Base-by-base conservation (phyloP, 2,329 filamentous ascomycete species). In the Beauveria sp. region DNA sequence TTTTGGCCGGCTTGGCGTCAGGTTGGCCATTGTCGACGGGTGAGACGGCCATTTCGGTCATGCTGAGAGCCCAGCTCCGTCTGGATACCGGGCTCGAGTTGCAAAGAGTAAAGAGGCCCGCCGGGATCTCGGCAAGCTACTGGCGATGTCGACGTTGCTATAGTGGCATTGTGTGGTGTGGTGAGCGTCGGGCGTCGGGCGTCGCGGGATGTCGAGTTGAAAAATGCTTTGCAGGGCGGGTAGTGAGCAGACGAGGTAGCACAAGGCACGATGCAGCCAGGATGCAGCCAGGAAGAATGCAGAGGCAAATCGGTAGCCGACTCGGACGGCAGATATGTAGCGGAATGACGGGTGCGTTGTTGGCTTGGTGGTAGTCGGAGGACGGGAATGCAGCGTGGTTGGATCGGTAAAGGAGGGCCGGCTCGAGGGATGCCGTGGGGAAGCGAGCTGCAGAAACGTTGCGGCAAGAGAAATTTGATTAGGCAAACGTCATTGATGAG, bases 1-100 rank as follows among this genome's bases (percentile, higher is more conserved):
- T 58, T 18, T 49, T 62, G 26, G 58, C 47, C 16, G 49, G 54
- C n/a, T 52, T 54, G 20, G 42, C 46, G 45, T 46, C 20, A n/a
- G 22, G 3, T 30, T 30, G 42, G 28, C 42, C 55, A 38, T 58
- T 45, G 45, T 40, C 45, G 12, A 42, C 16, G 46, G 42, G 55
- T 18, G 58, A 55, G 47, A 61, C 52, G 53, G 60, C 53, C 60
- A 61, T 61, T 28, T 49, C 52, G 30, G 60, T 58, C 53, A 62
- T 62, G 54, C 30, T 47, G 47, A 40, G 60, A 62, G 60, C 60
- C 60, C 60, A 62, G 60, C 49, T 58, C 60, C 60, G 51, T 34
- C 30, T 42, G 50, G 58, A 61, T 34, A 61, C 58, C 22, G 58
- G 58, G 58, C 58, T 61, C 58, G 26, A 18, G 7, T 12, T 40